These are phyloP conservation scores for Epichloe elymi DNA, from an alignment of 2,329 filamentous ascomycete species.

Conservation along the genomic window DNA sequence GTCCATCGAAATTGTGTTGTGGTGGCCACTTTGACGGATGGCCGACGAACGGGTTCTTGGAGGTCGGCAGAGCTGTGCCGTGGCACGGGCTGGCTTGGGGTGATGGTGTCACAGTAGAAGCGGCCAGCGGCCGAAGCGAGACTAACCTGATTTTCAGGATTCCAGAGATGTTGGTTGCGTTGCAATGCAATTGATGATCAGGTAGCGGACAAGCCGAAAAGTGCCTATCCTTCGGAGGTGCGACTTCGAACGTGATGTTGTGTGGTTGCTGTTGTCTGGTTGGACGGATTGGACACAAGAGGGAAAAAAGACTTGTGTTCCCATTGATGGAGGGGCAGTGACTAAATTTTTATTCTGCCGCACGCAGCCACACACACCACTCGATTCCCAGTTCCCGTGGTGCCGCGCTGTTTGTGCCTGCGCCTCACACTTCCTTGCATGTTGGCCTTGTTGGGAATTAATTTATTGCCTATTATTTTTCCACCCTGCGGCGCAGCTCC, in stretches of 20 bases:
- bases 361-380: background rate
- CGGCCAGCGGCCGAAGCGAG: constrained; percentile 5
- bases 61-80: constrained; percentile 2
- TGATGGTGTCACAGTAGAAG: constrained; percentile 4
- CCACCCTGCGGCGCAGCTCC: background rate
- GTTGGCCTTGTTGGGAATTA: too few species aligned
- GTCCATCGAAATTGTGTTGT: background rate
- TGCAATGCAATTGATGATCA: constrained; percentile 1
- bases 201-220: background rate
- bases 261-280: background rate
- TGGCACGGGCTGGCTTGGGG: constrained; percentile 2
- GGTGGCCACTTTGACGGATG: constrained; percentile 6
- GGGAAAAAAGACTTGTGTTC: too few species aligned
- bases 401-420: background rate
- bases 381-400: background rate
- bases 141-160: constrained; percentile 4
- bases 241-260: background rate
- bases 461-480: background rate
- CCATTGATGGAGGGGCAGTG: background rate
- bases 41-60: constrained; percentile 6
- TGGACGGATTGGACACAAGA: too few species aligned
- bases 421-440: background rate
- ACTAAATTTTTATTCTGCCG: constrained; percentile 1
- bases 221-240: background rate
- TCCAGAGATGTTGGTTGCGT: constrained; percentile 1